Base-by-base conservation (phyloP, 192 early-diverging fungal species). In the Backusella psychrophila region DNA sequence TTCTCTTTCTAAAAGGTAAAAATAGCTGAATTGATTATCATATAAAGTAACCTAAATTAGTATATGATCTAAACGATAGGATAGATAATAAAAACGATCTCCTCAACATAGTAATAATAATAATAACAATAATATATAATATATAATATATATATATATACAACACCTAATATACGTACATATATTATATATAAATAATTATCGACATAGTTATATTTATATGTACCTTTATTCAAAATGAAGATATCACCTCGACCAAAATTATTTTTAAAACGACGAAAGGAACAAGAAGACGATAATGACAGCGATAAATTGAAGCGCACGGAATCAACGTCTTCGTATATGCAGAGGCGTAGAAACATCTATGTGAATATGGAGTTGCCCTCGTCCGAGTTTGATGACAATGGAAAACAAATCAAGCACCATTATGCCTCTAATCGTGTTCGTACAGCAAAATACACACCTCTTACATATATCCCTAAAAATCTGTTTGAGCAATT, bases 401-500 rank as follows among this genome's bases (percentile, higher is more conserved):
- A 82, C 7, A 38, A 78, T 4, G 78, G 76, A 21, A 75, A 80
- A 6, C 78, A 77, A 31, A 56, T 71, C 23, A 77, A 80, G 6
- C 80, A 76, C 38, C 89, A 86, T 73, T 77, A 33, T 65, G 75
- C 84, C 29, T 82, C 84, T 77, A 98, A 98, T 85, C 89, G 92
- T 77, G 89, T 98, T 33, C 84, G 88, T 42, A 98, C 97, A 0
- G 88, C 92, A 23, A 99, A 98, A 82, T 99, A 99, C 87, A 95
- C 95, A 6, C 79, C 93, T 5, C 66, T 95, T 12, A 92, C 93
- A 0, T 99, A 98, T 83, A 81, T 99, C 17, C 97, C 97, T 21
- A 97, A 96, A 80, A 98, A 98, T 75, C 80, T 99, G 72, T 94
- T 95, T 81, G 97, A 98, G 89, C 97, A 99, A 86, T 99, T 99